Conservation (phyloP, 208 protist species). For the Leishmania lainsoni region DNA sequence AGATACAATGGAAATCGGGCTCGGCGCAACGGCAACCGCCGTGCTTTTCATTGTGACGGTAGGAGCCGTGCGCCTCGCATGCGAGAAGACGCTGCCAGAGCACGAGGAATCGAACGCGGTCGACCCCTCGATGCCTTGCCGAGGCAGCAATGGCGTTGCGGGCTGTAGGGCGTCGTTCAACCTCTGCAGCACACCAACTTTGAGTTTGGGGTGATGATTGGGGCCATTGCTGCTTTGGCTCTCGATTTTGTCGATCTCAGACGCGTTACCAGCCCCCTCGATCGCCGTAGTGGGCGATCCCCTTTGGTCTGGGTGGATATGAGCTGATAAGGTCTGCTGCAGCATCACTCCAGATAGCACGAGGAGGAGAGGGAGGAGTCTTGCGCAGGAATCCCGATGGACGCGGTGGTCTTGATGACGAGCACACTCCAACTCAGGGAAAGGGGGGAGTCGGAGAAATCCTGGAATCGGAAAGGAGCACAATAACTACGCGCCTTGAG, state of each 20-base stretch:
- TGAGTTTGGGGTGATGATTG: background rate
- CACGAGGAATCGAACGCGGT: background rate
- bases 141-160: background rate
- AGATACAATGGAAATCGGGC: background rate
- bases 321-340: background rate
- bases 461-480: background rate
- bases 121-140: background rate
- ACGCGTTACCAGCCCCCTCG: background rate
- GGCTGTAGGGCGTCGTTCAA: background rate
- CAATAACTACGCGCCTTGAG: background rate
- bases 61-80: background rate
- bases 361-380: background rate
- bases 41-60: background rate
- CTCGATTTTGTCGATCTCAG: background rate
- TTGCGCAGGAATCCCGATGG: background rate
- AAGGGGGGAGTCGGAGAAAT: background rate
- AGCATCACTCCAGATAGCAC: background rate
- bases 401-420: background rate
- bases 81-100: background rate
- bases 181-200: background rate
- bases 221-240: background rate
- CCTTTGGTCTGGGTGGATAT: background rate
- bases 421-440: background rate
- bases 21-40: background rate
- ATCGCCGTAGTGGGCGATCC: background rate